Base-by-base conservation (phyloP, 768 basidiomycete species). In the Xanthoconium stramineum region DNA sequence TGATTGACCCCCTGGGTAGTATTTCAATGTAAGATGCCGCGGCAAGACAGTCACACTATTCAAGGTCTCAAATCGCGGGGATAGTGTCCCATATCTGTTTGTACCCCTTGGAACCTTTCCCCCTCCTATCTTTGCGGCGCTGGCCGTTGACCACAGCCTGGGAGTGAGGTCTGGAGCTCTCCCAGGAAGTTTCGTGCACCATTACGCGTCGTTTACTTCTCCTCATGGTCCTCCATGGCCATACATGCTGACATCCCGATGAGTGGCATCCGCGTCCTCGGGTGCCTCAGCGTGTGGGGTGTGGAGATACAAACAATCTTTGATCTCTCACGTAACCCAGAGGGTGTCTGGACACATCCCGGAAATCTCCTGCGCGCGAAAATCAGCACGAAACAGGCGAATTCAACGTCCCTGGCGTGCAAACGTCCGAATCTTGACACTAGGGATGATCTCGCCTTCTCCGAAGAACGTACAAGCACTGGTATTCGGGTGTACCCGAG, bases 281-380 rank as follows among this genome's bases (percentile, higher is more conserved):
- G 38, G 37, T 12, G 35, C 53, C 52, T 38, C 28, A 46, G 19
- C 15, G 39, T 53, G 24, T 24, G 24, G 24, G 24, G 24, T 55
- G 59, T 45, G 59, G 36, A 39, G 55, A 55, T 13, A 17, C 55
- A 32, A 24, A 32, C 30, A 38, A 24, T 46, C 37, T 47, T 35
- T 33, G 47, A 47, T 48, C 30, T 39, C 37, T 40, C 46, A 44
- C 45, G 42, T 61, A 49, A 52, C 29, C 5, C 2, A 35, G 33
- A n/a, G 6, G 50, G 8, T 8, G 30, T 42, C 38, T 33, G 2
- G 37, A 15, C 46, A 32, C n/a, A n/a, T 44, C 57, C 46, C 38
- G 51, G 60, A 14, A 47, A 44, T 38, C 47, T 53, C 39, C 50
- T 12, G 32, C 8, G 24, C 8, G n/a, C 32, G 30, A 37, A 35